Evolutionary conservation across 768 basidiomycete genomes (phyloP).

Genomic region (Tylopilus sp.): DNA sequence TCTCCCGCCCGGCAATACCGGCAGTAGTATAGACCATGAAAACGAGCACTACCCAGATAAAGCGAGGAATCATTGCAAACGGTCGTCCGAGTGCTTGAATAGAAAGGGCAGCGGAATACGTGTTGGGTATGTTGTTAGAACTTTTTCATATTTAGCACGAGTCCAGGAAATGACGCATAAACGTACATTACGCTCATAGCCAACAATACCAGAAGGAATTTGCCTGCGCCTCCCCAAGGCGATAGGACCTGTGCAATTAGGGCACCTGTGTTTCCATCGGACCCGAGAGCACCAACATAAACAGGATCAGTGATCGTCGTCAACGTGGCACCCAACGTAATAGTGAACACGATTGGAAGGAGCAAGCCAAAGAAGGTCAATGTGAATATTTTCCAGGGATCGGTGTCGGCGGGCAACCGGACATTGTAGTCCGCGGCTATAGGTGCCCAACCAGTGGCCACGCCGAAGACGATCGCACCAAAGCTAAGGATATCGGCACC

Average conservation of each 20-base stretch:
- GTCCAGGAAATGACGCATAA: not conserved
- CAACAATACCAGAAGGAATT: slow-evolving; percentile 40
- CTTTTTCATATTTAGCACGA: slow-evolving; percentile 14
- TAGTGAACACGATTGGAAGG: slow-evolving; percentile 42
- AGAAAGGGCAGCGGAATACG: slow-evolving; percentile 46
- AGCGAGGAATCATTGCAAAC: slow-evolving; percentile 42
- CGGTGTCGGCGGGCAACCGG: too few species aligned
- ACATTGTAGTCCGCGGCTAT: slow-evolving; percentile 56
- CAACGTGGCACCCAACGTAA: slow-evolving; percentile 36
- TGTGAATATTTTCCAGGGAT: slow-evolving; percentile 41
- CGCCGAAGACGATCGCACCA: slow-evolving; percentile 51
- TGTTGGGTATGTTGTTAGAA: slow-evolving; percentile 41
- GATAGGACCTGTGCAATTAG: slow-evolving; percentile 42
- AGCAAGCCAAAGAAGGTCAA: slow-evolving; percentile 51
- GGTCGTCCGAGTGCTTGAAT: slow-evolving; percentile 44
- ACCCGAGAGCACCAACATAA: slow-evolving; percentile 39
- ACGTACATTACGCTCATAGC: slow-evolving; percentile 41
- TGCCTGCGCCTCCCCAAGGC: slow-evolving; percentile 42
- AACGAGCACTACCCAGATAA: slow-evolving; percentile 42
- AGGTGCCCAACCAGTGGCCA: slow-evolving; percentile 47
- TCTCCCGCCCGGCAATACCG: slow-evolving; percentile 41
- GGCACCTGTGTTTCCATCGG: slow-evolving; percentile 40
- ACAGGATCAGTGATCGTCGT: slow-evolving; percentile 40
- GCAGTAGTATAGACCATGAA: slow-evolving; percentile 39
- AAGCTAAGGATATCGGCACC: slow-evolving; percentile 49